These are phyloP conservation scores for Pseudogymnoascus sp. DNA, from an alignment of 2,329 filamentous ascomycete genomes.

Conservation along the genomic window DNA sequence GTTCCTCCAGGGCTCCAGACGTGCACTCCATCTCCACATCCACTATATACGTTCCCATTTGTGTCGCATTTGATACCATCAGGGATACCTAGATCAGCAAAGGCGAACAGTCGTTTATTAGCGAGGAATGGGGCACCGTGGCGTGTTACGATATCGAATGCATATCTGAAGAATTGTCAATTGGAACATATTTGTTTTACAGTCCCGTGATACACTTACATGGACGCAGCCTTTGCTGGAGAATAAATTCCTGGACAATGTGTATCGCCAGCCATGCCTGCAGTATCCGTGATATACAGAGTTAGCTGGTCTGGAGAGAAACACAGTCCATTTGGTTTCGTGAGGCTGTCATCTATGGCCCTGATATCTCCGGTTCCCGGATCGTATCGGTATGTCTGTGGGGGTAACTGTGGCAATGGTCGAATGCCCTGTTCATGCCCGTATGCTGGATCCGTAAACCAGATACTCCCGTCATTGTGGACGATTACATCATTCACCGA, in stretches of 20 bases:
- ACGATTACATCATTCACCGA: slow-evolving; percentile 53
- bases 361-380: slow-evolving; percentile 42
- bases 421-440: slow-evolving; percentile 53
- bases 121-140: slow-evolving; percentile 17
- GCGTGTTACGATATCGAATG: slow-evolving; percentile 17
- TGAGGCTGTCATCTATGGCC: slow-evolving; percentile 52
- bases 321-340: slow-evolving; percentile 48
- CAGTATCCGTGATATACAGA: slow-evolving; percentile 51
- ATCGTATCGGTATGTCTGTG: slow-evolving; percentile 53
- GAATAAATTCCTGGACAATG: slow-evolving; percentile 10
- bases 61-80: slow-evolving; percentile 53
- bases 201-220: not conserved
- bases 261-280: slow-evolving; percentile 27
- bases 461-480: slow-evolving; percentile 49
- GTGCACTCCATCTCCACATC: slow-evolving; percentile 47
- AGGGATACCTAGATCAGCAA: slow-evolving; percentile 44
- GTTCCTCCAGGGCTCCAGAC: slow-evolving; percentile 44
- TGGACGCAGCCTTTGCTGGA: slow-evolving; percentile 12
- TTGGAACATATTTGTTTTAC: not conserved
- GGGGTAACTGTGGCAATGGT: slow-evolving; percentile 43
- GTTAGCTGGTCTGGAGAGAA: slow-evolving; percentile 48
- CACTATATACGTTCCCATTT: slow-evolving; percentile 48
- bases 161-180: slow-evolving; percentile 14
- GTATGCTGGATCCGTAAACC: slow-evolving; percentile 58
- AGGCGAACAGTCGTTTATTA: slow-evolving; percentile 44